Evolutionary conservation across 2,329 filamentous ascomycete species (phyloP), one percentile per base, ranked within the genome.

Genomic region (Stagonosporopsis chrysanthemi): DNA sequence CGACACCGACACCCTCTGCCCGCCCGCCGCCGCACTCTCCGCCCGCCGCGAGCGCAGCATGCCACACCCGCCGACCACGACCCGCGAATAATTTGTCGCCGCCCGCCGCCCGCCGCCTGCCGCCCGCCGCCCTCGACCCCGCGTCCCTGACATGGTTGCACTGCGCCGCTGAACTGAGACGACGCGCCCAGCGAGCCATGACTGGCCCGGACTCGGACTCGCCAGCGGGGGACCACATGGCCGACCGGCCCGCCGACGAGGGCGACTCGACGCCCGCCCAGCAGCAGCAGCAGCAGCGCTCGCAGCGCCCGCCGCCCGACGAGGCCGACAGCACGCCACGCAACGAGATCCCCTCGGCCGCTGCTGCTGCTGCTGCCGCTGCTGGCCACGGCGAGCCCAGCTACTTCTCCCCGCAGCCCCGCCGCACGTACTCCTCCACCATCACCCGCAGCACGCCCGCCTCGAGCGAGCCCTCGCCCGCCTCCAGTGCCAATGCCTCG

Each of bases 391-490:
- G 61, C 9, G 72, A 75, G 54, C 69, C 71, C 29, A 69, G 66
- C 54, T 78, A 77, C 69, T 77, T 77, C 63, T 75, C 74, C 19
- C 75, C 75, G n/a, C 72, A 72, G 52, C 75, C 75, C 50, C 65
- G 73, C 56, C 73, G 74, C 38, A 60, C 71, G 52, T 72, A 74
- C 63, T 63, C 69, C 33, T 62, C 68, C n/a, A 65, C 67, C 54
- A 68, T 74, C 36, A 63, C 70, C 17, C 61, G 67, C 52, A 70
- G 71, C 43, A 65, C 70, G 26, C 58, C 71, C 29, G 52, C 61
- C 41, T 75, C 75, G 6, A 61, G 60, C 48, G 65, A 70, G 35
- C 65, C 70, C 42, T 76, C 74, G 42, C 74, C 74, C 39, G 68
- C 66, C 26, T 52, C 61, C n/a, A 73, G 66, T 56, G 58, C 64